A percentile compares a stretch with the other conserved stretches of the same genome.
These are phyloP conservation scores for Monosiga brevicollis DNA, from an alignment of 78 protist genomes.

Conservation along the genomic window DNA sequence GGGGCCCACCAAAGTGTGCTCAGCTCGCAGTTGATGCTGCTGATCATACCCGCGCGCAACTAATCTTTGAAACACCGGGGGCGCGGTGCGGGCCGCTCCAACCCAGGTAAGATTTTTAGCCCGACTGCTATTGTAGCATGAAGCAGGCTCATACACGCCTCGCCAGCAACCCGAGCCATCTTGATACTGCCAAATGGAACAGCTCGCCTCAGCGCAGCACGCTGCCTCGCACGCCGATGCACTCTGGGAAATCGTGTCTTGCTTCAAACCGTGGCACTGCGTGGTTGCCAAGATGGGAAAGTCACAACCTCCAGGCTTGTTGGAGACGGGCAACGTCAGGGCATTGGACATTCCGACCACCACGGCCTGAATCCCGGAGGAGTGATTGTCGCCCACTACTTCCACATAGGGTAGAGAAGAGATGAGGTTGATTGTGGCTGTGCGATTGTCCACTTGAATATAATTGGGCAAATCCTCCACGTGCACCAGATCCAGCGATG, in stretches of 20 bases:
- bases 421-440: not conserved
- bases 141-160: not conserved
- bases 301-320: not conserved
- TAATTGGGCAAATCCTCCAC: not conserved
- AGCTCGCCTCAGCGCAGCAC: not conserved
- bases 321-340: not conserved
- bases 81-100: not conserved
- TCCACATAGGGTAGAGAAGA: not conserved
- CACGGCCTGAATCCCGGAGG: not conserved
- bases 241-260: not conserved
- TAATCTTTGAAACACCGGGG: not conserved
- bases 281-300: not conserved
- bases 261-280: not conserved
- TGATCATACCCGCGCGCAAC: not conserved
- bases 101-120: not conserved
- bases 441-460: not conserved
- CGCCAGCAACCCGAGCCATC: not conserved
- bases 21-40: not conserved
- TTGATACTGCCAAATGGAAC: not conserved
- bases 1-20: not conserved
- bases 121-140: not conserved
- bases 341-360: not conserved
- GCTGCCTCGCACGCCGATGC: not conserved
- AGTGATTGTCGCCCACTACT: not conserved
- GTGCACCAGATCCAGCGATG: not conserved